Percentiles rank a stretch among this genome's conserved stretches.
phyloP scores from a whole-genome alignment of 2,329 filamentous ascomycete species.

The Fusarium sp. region DNA sequence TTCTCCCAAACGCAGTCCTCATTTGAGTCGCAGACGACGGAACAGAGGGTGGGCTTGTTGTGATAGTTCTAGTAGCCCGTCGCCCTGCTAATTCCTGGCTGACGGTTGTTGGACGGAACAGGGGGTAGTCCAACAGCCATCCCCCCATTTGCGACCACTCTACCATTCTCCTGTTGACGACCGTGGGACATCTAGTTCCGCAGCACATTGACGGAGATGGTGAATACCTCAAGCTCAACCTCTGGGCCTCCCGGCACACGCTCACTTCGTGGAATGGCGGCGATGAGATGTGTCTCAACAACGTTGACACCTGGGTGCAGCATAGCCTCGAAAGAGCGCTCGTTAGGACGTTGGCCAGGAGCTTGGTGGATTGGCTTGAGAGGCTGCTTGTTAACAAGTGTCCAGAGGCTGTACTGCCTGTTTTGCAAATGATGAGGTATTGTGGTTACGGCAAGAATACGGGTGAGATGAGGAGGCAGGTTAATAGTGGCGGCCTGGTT shows the following conservation, averaged over 20 bases:
- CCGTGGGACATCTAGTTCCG: constrained; percentile 50
- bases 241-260: constrained; percentile 66
- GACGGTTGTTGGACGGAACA: background rate
- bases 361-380: constrained; percentile 60
- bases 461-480: constrained; percentile 72
- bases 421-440: constrained; percentile 69
- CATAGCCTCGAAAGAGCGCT: constrained; percentile 78
- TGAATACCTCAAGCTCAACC: constrained; percentile 81
- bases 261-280: constrained; percentile 69
- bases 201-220: constrained; percentile 76
- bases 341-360: constrained; percentile 64
- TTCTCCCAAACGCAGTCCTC: background rate
- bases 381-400: constrained; percentile 72
- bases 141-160: background rate
- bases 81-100: constrained; percentile 15
- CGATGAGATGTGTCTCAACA: constrained; percentile 80
- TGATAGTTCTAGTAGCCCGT: background rate
- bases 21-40: background rate
- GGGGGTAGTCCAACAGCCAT: background rate
- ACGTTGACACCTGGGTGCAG: constrained; percentile 78
- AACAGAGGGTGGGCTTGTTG: background rate
- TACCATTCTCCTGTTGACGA: constrained; percentile 15
- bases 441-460: constrained; percentile 74
- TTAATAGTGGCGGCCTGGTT: constrained; percentile 79
- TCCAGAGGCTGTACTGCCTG: constrained; percentile 80